Evolutionary conservation across 139 green algal genomes (phyloP).

Genomic region (Tetradesmus obliquus): DNA sequence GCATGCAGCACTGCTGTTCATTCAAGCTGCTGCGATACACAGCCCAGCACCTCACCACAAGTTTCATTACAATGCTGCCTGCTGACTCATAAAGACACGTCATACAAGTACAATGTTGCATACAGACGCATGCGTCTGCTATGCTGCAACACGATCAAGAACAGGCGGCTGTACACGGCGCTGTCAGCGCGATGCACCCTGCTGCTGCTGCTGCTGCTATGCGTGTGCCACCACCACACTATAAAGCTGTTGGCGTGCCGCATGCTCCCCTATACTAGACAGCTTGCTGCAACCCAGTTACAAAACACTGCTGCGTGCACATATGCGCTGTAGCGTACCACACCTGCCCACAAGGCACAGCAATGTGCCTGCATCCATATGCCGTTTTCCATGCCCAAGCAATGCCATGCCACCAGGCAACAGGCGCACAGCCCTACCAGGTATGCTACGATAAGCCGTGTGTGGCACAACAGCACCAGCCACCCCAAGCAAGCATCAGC

Average conservation of each 20-base stretch:
- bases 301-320: not conserved
- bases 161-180: too few relatives aligned
- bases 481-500: too few relatives aligned
- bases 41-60: too few relatives aligned
- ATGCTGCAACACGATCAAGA: not conserved
- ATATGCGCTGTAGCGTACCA: not conserved
- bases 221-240: not conserved
- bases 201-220: not conserved
- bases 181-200: too few relatives aligned
- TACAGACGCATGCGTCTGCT: not conserved
- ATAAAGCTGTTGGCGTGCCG: not conserved
- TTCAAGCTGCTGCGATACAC: too few relatives aligned
- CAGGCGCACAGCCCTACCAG: too few relatives aligned
- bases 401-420: too few relatives aligned
- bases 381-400: not conserved
- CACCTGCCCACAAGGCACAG: not conserved
- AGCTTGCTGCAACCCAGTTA: not conserved
- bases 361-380: not conserved
- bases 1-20: too few relatives aligned
- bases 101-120: not conserved
- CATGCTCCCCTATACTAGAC: not conserved
- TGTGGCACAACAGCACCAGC: too few relatives aligned
- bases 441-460: too few relatives aligned
- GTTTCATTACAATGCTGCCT: not conserved
- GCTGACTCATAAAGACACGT: not conserved